Base-by-base conservation (phyloP, 2,329 filamentous ascomycete genomes). In the Cladosporium halotolerans region DNA sequence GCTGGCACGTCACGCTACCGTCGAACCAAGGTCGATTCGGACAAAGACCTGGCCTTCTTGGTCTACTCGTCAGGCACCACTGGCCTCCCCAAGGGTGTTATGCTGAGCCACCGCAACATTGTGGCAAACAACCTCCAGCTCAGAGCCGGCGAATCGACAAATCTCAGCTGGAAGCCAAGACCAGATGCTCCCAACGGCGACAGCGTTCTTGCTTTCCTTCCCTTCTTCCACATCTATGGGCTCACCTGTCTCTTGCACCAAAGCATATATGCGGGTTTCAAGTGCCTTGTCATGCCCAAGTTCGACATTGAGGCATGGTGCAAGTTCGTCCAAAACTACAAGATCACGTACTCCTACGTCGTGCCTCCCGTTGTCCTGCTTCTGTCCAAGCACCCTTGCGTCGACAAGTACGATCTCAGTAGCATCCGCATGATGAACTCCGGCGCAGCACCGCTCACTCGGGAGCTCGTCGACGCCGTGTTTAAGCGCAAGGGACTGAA, bases 51-150 rank as follows among this genome's bases (percentile, higher is more conserved):
- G 23, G 86, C 89, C 0, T 95, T 93, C 64, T 71, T 96, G 54
- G 89, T 95, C 0, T 96, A 95, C 69, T 89, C 85, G 46, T 91
- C 86, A 7, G 92, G 92, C 7, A 97, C 92, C 0, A 96, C 92
- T 0, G 92, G 92, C 2, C 74, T 90, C 47, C 91, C 92, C 0
- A 97, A 97, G 70, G 92, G 91, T 13, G 92, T 96, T 11, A 87
- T 89, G 80, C 76, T 96, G 32, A 86, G 83, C 7, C 92, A 97
- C 70, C 70, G 73, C 59, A 96, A 96, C 67, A 84, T 96, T 55
- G 80, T 95, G 9, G 74, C 88, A 55, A 95, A 96, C 68, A 68
- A 71, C 0, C 60, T 76, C 57, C 72, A 75, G 68, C 67, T 73
- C 51, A 66, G 64, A 47, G 64, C 66, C 18, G 65, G 59, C 9